Evolutionary conservation across 345 rosid genomes (phyloP), one percentile per base, ranked within the genome.

Genomic region (Arabidopsis arenosa): DNA sequence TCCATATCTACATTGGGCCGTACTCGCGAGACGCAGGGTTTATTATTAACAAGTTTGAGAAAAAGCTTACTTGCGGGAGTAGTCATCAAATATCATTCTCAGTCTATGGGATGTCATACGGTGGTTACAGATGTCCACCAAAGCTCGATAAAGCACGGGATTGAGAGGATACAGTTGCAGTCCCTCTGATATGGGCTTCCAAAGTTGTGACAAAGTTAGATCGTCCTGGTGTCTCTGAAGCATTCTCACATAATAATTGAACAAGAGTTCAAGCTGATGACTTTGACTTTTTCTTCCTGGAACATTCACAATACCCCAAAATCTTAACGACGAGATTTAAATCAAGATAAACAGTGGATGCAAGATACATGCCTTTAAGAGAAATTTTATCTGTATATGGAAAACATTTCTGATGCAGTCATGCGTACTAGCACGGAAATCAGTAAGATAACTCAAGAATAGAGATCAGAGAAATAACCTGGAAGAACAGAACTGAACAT

Each of bases 401-500:
- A 43, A 37, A 68, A 4, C 17, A 67, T 39, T 48, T 58, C 33
- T 56, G 52, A 75, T 58, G 68, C 45, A 68, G 48, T 59, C 18
- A 60, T 41, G 56, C n/a, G 68, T 18, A 58, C 26, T 41, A 28
- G 59, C 30, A 75, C 51, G 70, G 39, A 47, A 55, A 43, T 54
- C 21, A 65, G 45, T 48, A 39, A 21, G 67, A 37, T 23, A 23
- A 23, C 26, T 23, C 26, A 23, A 23, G 26, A 23, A 23, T 23
- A 23, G 26, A 23, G 26, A 23, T 23, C 26, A 23, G 26, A 23
- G 26, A 23, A 23, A 28, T 28, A 28, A 28, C 97, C 97, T 86
- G 99, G 99, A 85, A 92, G 93, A 71, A 90, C 93, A 88, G 85
- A 87, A 23, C 74, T 68, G 30, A 92, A 83, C 57, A 90, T 91